Base-by-base conservation (phyloP, 2,329 filamentous ascomycete genomes). In the Xylariaceae sp. region DNA sequence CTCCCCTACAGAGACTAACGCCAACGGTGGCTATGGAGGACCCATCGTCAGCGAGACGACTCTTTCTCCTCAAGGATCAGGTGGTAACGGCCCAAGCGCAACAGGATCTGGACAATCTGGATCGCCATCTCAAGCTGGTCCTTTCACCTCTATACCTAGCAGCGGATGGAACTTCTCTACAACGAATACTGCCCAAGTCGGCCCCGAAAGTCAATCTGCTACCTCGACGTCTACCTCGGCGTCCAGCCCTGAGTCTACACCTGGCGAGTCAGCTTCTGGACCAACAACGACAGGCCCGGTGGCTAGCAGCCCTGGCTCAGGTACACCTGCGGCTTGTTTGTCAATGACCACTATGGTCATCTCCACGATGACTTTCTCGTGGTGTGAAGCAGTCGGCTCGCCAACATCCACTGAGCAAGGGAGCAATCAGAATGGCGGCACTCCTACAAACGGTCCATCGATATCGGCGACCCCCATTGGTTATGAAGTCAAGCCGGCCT, bases 141-240 rank as follows among this genome's bases (percentile, higher is more conserved):
- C 34, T 33, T 52, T 51, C 29, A 52, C 54, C 28, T 49, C 50
- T 27, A 34, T 54, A 29, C 57, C 57, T 17, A 53, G 50, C 18
- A 55, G 53, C 41, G 57, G 57, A 15, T 59, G 56, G 56, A 59
- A 59, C 30, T 45, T 51, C 38, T 57, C 51, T 29, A 48, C 50
- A 14, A 51, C n/a, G n/a, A n/a, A n/a, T n/a, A n/a, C 52, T 3
- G 44, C 43, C 12, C 43, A 36, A n/a, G 38, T 43, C 28, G 40
- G 36, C 26, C 34, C 44, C n/a, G n/a, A n/a, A n/a, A n/a, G n/a
- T n/a, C n/a, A n/a, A n/a, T n/a, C n/a, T n/a, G n/a, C n/a, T n/a
- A n/a, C n/a, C n/a, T n/a, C n/a, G n/a, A n/a, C n/a, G n/a, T n/a
- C n/a, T n/a, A n/a, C n/a, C n/a, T n/a, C n/a, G n/a, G n/a, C n/a